Evolutionary conservation across 306 rosid genomes (phyloP), one percentile per base, ranked within the genome.

Genomic region (Sicyos edulis): DNA sequence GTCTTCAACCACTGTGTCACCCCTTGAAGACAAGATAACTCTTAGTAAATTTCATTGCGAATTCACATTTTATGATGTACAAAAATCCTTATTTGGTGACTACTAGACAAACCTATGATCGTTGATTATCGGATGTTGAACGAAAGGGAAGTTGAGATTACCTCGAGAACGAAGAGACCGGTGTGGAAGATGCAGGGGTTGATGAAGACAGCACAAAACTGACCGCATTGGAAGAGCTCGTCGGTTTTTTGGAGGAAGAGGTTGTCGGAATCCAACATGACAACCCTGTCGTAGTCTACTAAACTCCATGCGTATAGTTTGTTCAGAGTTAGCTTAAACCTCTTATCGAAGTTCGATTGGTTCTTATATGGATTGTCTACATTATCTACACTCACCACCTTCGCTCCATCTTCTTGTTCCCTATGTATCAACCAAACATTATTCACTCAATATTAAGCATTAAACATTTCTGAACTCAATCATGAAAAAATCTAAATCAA

Each of bases 101-200:
- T 3, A 37, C 44, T 37, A 37, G 44, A 7, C 8, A 7, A 37
- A 37, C 44, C 6, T 8, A 37, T 37, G 44, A 26, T 26, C 2
- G 29, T 26, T 26, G 29, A 5, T 37, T 5, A 7, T 6, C 44
- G 0, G 8, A 37, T 7, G 53, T 13, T 49, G 16, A 49, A 49
- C 53, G 13, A 49, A 49, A 49, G 14, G 2, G n/a, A 13, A 49
- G 3, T 24, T 6, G 6, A 68, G 32, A 45, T 14, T 67, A 90
- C 97, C 88, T 91, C 89, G 72, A 91, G 76, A 66, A 91, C 97
- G 52, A 91, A 91, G 78, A 91, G 97, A 56, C 97, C 97, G 0
- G 97, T 91, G 69, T 91, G 97, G 75, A 91, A 89, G 68, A 87
- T 81, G 67, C 97, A 91, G 65, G 97, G 97, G 57, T 92, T 92